Base-by-base conservation (phyloP, 1,139 yeast genomes). In the Zygosaccharomyces pseudobailii region DNA sequence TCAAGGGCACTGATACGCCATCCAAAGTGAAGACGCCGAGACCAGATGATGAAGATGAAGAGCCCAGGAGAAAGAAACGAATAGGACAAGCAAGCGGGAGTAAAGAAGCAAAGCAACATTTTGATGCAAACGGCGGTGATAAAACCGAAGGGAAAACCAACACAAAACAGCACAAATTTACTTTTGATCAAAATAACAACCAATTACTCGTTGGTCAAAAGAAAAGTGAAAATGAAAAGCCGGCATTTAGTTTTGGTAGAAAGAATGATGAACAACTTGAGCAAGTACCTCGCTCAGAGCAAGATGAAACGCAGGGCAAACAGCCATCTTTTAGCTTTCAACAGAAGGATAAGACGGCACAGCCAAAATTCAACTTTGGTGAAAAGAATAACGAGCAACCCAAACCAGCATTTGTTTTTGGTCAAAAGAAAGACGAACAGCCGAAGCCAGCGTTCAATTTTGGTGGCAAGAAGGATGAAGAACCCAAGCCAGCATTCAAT, bases 1-100 rank as follows among this genome's bases (percentile, higher is more conserved):
- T 60, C 9, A 57, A 54, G 28, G 45, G 54, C n/a, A 46, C 43
- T 24, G 58, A 53, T 8, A 52, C 57, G 4, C 57, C 59, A 6
- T 46, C 59, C 0, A 54, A 54, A 42, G 48, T 47, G 27, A 36
- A 46, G 6, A 27, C 32, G n/a, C 45, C 42, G 31, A 27, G 13
- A 27, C 32, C 24, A 3, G 47, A 39, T 4, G 49, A 41, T 5
- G 43, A 46, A 6, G 52, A 46, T 13, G 40, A 42, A 3, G 52
- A 42, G 20, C 45, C 43, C 8, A 42, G 42, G 33, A 54, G 52
- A 24, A 56, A 53, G 37, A 54, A 42, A 32, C 45, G 42, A 22
- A 37, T 38, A 9, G 25, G 31, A 8, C 22, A 27, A 24, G 27
- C 27, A 24, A 13, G 17, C 17, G 17, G 17, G 17, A 13, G 17